These are phyloP conservation scores for Zygoascus biomembranicola DNA, from an alignment of 805 yeast species.

Conservation along the genomic window DNA sequence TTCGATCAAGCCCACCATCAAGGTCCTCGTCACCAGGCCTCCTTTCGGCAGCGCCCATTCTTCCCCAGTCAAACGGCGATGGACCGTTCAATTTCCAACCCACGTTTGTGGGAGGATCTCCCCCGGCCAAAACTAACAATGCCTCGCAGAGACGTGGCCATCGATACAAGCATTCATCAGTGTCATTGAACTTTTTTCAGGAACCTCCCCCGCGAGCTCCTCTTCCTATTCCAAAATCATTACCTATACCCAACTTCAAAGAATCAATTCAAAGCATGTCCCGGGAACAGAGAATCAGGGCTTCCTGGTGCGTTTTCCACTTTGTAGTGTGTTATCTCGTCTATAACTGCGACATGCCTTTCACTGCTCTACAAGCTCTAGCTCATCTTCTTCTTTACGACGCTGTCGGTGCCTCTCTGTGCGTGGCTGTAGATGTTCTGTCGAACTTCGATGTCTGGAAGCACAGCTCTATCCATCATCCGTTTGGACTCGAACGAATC, in stretches of 20 bases:
- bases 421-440: constrained; percentile 67
- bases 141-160: constrained; percentile 71
- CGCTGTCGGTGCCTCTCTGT: constrained; percentile 62
- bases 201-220: constrained; percentile 77
- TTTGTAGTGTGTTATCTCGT: constrained; percentile 44
- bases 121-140: constrained; percentile 12
- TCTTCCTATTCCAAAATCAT: constrained; percentile 48
- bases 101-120: constrained; percentile 32
- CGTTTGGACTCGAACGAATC: constrained; percentile 88
- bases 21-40: constrained; percentile 1
- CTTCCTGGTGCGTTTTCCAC: constrained; percentile 56
- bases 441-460: constrained; percentile 93
- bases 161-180: constrained; percentile 91
- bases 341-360: constrained; percentile 52
- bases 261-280: constrained; percentile 60
- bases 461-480: constrained; percentile 69
- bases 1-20: not conserved
- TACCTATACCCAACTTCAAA: constrained; percentile 60
- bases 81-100: constrained; percentile 62
- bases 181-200: constrained; percentile 90
- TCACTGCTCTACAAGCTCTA: constrained; percentile 60
- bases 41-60: constrained; percentile 1
- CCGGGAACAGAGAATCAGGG: constrained; percentile 46
- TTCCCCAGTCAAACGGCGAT: not conserved
- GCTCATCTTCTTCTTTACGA: constrained; percentile 87